Base-by-base conservation (phyloP, 176 grass and related monocot genomes). In the Bromus sterilis region DNA sequence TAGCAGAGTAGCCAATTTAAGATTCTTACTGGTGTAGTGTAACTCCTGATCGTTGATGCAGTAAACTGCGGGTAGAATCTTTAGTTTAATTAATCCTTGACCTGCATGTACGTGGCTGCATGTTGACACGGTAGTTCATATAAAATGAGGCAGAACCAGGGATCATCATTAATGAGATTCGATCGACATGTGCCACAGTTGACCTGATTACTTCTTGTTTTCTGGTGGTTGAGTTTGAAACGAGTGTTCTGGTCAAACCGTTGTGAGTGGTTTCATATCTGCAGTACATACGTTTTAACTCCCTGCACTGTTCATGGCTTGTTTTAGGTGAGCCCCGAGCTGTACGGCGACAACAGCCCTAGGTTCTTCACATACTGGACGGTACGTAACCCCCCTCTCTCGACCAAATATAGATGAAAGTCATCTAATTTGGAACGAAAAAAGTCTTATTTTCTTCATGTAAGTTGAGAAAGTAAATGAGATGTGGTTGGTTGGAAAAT, bases 351-450 rank as follows among this genome's bases (percentile, higher is more conserved):
- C 74, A 82, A 79, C 85, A 88, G 80, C 32, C 89, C 93, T 0
- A 91, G 96, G 16, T 95, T 99, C 93, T 99, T 99, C 96, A 99
- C 96, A 1, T 99, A 99, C 72, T 99, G 96, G 96, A 99, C 96
- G 23, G 96, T 99, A 89, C n/a, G n/a, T n/a, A 87, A 82, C 75
- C 9, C 20, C 24, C 48, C 20, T 20, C 49, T 56, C 80, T 15
- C 7, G 18, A 61, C 40, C 6, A 58, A n/a, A n/a, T n/a, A n/a
- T n/a, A n/a, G n/a, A n/a, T n/a, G n/a, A n/a, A n/a, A n/a, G n/a
- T n/a, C n/a, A n/a, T n/a, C n/a, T n/a, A n/a, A n/a, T n/a, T n/a
- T n/a, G n/a, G n/a, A n/a, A n/a, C n/a, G n/a, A n/a, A n/a, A n/a
- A n/a, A n/a, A n/a, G n/a, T n/a, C n/a, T n/a, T n/a, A n/a, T n/a